Base-by-base conservation (phyloP, 1,139 yeast genomes). In the Saccharomyces hybrid region DNA sequence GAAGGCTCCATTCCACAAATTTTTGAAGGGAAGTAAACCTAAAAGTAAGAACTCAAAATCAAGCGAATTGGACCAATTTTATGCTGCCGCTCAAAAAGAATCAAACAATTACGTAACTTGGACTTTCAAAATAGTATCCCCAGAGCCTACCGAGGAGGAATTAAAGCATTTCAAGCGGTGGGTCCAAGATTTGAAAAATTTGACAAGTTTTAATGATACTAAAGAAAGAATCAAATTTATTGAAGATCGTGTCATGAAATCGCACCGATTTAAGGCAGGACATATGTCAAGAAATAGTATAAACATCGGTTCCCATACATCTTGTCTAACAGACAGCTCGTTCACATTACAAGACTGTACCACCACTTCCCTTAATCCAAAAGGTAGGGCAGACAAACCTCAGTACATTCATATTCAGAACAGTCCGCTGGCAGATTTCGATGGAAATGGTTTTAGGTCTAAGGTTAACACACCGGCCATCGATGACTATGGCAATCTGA, bases 141-240 rank as follows among this genome's bases (percentile, higher is more conserved):
- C 61, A 16, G 58, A 28, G 59, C 67, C 64, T 54, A 69, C 65
- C 54, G 77, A 67, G 55, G 72, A 59, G 48, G 68, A 70, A 16
- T 65, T 61, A 8, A 71, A 66, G 31, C 73, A 73, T 46, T 72
- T 76, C 49, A 67, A 68, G 44, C 75, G 74, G 62, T 79, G 83
- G 83, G 65, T 73, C 8, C 70, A 71, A 49, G 79, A 78, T 59
- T 59, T 79, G 44, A 70, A 73, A 48, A 75, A 75, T 44, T 63
- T 79, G 55, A 70, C 77, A 4, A 61, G 69, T 9, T 74, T 70
- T 54, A 62, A 67, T 49, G 61, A 63, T 2, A 66, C 73, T 13
- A 56, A 57, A 5, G 77, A 74, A 5, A 67, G 78, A 57, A 63
- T 67, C 9, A 62, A 61, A 52, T 68, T 69, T 52, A 66, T 73